Percentiles rank a stretch among this genome's conserved stretches.
phyloP scores from a whole-genome alignment of 352 stramenopile genomes.

The Phytophthora cryptogea region DNA sequence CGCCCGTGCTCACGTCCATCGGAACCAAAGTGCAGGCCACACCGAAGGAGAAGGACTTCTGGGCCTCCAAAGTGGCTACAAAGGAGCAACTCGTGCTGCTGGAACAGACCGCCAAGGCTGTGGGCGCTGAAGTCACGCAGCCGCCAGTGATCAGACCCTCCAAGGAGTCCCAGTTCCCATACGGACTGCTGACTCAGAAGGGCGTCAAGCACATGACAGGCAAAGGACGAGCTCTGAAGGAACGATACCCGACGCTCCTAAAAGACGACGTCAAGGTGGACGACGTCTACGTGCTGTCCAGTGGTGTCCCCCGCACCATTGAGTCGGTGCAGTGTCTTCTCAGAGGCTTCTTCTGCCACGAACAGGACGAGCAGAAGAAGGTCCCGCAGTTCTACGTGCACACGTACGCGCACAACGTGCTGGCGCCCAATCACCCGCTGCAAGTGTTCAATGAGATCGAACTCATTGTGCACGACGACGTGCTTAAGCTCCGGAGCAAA shows the following conservation, averaged over 20 bases:
- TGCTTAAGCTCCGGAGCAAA: slow-evolving; percentile 33
- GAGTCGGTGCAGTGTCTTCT: slow-evolving; percentile 81
- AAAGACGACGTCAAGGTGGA: slow-evolving; percentile 33
- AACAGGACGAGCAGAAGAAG: slow-evolving; percentile 2
- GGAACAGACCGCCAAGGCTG: slow-evolving; percentile 46
- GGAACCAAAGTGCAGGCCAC: slow-evolving; percentile 58
- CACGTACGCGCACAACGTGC: slow-evolving; percentile 68
- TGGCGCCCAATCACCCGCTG: slow-evolving; percentile 62
- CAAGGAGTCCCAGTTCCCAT: slow-evolving; percentile 47
- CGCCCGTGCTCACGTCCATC: slow-evolving; percentile 68
- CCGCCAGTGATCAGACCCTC: slow-evolving; percentile 48
- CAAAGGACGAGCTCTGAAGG: slow-evolving; percentile 55
- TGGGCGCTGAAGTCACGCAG: slow-evolving; percentile 50
- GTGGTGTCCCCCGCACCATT: slow-evolving; percentile 73
- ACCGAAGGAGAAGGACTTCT: slow-evolving; percentile 63
- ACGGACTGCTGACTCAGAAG: slow-evolving; percentile 64
- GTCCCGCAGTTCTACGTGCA: slow-evolving; percentile 56
- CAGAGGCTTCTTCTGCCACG: slow-evolving; percentile 65
- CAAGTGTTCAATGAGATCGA: slow-evolving; percentile 80
- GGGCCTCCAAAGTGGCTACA: slow-evolving; percentile 59
- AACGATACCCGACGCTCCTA: slow-evolving; percentile 55
- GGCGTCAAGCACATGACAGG: slow-evolving; percentile 73
- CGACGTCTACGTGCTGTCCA: slow-evolving; percentile 79
- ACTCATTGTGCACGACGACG: slow-evolving; percentile 60
- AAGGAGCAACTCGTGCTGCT: slow-evolving; percentile 51